A percentile compares a stretch with the other conserved stretches of the same genome.
These are phyloP conservation scores for Pleomassaria siparia DNA, from an alignment of 2,329 filamentous ascomycete genomes.

Conservation along the genomic window DNA sequence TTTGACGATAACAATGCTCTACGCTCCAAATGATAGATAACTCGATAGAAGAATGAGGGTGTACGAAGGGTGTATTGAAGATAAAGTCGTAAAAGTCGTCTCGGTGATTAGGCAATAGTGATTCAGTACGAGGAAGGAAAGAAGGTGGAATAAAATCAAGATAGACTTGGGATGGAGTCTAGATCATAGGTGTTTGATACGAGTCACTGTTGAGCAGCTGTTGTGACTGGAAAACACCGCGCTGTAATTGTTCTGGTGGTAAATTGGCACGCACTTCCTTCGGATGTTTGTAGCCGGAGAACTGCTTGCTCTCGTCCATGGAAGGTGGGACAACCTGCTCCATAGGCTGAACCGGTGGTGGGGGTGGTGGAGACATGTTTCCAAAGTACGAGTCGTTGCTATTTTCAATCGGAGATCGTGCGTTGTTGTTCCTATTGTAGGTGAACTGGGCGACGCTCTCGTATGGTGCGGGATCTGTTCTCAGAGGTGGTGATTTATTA, in stretches of 20 bases:
- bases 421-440: slow-evolving; percentile 26
- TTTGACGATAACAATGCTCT: slow-evolving; percentile 21
- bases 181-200: slow-evolving; percentile 41
- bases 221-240: slow-evolving; percentile 41
- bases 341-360: slow-evolving; percentile 37
- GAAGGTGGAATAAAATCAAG: slow-evolving; percentile 5
- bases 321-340: slow-evolving; percentile 48
- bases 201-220: slow-evolving; percentile 2
- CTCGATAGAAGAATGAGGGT: slow-evolving; percentile 8
- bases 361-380: slow-evolving; percentile 39
- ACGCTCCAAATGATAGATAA: slow-evolving; percentile 21
- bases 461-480: slow-evolving; percentile 42
- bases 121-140: slow-evolving; percentile 2
- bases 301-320: slow-evolving; percentile 21
- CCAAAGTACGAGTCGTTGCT: slow-evolving; percentile 29
- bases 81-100: slow-evolving; percentile 34
- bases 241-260: slow-evolving; percentile 49
- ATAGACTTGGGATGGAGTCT: slow-evolving; percentile 4
- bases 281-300: slow-evolving; percentile 42
- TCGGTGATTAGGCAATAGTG: slow-evolving; percentile 15
- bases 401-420: slow-evolving; percentile 33
- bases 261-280: slow-evolving; percentile 54
- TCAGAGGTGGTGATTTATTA: slow-evolving; percentile 49
- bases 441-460: slow-evolving; percentile 45
- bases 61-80: slow-evolving; percentile 25